phyloP scores from a whole-genome alignment of 345 rosid species.

The Populus tremula region DNA sequence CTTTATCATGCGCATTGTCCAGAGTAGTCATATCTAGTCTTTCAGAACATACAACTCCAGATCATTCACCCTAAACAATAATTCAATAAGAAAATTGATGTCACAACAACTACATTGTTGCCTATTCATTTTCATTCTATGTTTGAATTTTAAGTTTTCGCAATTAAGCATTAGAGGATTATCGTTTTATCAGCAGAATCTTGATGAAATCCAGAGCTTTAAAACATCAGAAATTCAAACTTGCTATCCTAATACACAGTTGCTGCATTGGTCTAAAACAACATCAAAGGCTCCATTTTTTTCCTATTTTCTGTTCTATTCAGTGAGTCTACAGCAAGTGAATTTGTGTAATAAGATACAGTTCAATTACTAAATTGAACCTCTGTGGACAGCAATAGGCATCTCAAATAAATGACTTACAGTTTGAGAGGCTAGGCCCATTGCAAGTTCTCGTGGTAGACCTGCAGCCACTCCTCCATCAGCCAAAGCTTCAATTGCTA shows the following conservation, averaged over 20 bases:
- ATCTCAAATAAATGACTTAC: constrained; percentile 35
- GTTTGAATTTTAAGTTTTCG: background rate
- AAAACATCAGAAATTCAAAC: background rate
- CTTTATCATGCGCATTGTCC: no score
- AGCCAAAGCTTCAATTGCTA: constrained; percentile 93
- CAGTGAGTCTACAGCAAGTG: background rate
- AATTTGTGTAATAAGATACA: background rate
- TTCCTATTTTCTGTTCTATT: background rate
- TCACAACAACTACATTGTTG: background rate
- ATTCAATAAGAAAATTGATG: no score
- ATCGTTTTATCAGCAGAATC: background rate
- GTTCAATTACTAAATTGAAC: background rate
- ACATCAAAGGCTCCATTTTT: background rate
- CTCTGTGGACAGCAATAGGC: background rate
- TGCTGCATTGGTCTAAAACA: background rate
- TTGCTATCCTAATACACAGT: background rate
- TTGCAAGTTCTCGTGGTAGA: constrained; percentile 83
- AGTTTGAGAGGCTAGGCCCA: constrained; percentile 81
- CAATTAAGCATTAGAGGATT: background rate
- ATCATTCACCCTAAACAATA: no score
- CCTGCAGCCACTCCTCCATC: constrained; percentile 99
- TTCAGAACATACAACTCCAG: no score
- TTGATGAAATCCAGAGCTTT: background rate
- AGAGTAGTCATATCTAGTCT: no score
- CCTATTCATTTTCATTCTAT: background rate